These are phyloP conservation scores for Thraustochytrium sp. DNA, from an alignment of 352 stramenopile species.

Conservation along the genomic window DNA sequence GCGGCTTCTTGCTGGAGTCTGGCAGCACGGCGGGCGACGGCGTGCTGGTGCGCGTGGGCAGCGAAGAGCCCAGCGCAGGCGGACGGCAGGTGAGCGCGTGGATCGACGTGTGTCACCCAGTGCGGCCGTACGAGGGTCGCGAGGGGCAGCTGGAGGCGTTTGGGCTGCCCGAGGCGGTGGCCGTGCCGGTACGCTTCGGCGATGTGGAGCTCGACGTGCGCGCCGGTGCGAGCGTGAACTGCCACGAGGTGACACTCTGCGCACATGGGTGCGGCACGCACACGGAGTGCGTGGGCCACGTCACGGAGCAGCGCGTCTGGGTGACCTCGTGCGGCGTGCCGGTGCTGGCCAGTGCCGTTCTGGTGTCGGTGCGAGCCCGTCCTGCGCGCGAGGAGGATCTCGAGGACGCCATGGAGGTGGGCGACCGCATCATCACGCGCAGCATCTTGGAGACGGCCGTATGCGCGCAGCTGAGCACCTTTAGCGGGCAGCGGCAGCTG, in stretches of 20 bases:
- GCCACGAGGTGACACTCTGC: slow-evolving; percentile 28
- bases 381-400: neutral
- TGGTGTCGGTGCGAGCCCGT: slow-evolving; percentile 7
- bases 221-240: slow-evolving; percentile 39
- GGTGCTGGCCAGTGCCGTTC: neutral
- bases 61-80: neutral
- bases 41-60: neutral
- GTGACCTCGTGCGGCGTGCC: neutral
- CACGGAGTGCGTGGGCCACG: slow-evolving; percentile 45
- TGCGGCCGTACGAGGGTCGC: neutral
- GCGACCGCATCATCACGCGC: slow-evolving; percentile 18
- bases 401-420: neutral
- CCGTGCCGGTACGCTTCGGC: slow-evolving; percentile 20
- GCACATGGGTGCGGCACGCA: slow-evolving; percentile 37
- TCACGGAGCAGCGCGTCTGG: neutral
- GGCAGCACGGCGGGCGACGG: neutral
- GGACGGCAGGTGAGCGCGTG: neutral
- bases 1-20: no score
- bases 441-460: neutral
- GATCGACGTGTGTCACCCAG: neutral
- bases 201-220: neutral
- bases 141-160: slow-evolving; percentile 30
- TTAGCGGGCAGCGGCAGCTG: neutral
- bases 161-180: slow-evolving; percentile 20
- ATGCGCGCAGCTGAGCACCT: neutral